phyloP scores from a whole-genome alignment of 2,329 filamentous ascomycete species.

The Exserohilum turcica region DNA sequence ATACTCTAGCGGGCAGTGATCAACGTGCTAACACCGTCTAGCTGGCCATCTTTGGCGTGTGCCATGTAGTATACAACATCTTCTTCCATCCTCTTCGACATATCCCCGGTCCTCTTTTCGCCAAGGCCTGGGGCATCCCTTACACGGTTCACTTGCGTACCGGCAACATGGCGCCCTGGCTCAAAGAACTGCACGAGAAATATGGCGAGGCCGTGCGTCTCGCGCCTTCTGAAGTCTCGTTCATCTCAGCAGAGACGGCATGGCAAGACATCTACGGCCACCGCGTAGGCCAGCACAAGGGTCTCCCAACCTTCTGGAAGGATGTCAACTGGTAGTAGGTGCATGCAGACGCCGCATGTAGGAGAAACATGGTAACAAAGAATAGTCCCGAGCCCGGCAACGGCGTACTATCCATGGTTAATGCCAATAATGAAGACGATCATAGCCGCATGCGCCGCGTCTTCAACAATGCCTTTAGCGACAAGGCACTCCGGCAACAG shows the following conservation, averaged over 20 bases:
- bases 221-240: constrained; percentile 51
- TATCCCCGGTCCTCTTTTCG: constrained; percentile 51
- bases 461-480: constrained; percentile 51
- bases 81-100: constrained; percentile 53
- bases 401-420: constrained; percentile 35
- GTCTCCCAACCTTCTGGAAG: constrained; percentile 44
- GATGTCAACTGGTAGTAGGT: constrained; percentile 43
- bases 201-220: constrained; percentile 53
- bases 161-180: constrained; percentile 34
- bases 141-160: constrained; percentile 34
- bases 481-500: constrained; percentile 50
- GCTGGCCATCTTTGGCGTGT: constrained; percentile 21
- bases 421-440: constrained; percentile 28
- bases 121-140: constrained; percentile 40
- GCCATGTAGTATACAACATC: constrained; percentile 42
- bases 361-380: background rate
- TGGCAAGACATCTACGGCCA: constrained; percentile 54
- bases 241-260: constrained; percentile 51
- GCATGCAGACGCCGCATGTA: background rate
- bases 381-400: constrained; percentile 32
- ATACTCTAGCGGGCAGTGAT: background rate
- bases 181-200: constrained; percentile 43
- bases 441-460: constrained; percentile 47
- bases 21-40: constrained; percentile 4
- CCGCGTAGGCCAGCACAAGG: constrained; percentile 43